A percentile compares a stretch with the other conserved stretches of the same genome.
Conservation (phyloP, 495 filamentous ascomycete genomes). For the Aspergillus egyptiacus region DNA sequence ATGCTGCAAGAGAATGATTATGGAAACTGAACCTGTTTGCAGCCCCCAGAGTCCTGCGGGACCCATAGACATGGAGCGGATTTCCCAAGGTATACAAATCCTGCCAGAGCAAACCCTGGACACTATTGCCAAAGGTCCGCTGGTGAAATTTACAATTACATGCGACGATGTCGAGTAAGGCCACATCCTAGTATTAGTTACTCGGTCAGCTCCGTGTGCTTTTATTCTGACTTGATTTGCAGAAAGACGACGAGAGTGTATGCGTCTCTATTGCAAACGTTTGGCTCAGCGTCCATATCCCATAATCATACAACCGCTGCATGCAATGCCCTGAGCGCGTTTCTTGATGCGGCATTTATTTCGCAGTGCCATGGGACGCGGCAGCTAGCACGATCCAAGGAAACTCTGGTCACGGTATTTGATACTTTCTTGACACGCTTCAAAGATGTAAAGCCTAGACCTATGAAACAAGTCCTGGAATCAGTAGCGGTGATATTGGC, state of each 20-base stretch:
- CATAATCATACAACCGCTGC: conserved; percentile 36
- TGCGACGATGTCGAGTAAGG: conserved; percentile 36
- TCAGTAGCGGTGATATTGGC: conserved; percentile 48
- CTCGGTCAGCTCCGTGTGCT: neutral
- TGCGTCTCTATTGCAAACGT: conserved; percentile 33
- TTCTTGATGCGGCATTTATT: conserved; percentile 39
- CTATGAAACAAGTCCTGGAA: conserved; percentile 66
- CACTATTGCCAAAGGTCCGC: conserved; percentile 35
- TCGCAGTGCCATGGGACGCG: conserved; percentile 31
- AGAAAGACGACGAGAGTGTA: conserved; percentile 38
- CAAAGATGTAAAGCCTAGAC: conserved; percentile 66
- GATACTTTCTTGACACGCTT: conserved; percentile 67
- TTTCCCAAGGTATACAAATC: conserved; percentile 35
- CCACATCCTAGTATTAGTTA: conserved; percentile 2
- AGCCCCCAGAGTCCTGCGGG: conserved; percentile 9
- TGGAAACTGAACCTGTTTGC: conserved; percentile 21
- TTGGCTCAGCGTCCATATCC: conserved; percentile 34
- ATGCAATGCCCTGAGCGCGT: conserved; percentile 43
- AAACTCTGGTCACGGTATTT: conserved; percentile 55
- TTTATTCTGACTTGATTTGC: conserved; percentile 16
- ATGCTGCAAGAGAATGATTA: conserved; percentile 20
- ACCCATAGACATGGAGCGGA: conserved; percentile 30
- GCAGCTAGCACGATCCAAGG: conserved; percentile 41
- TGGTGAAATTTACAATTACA: conserved; percentile 32
- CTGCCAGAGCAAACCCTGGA: conserved; percentile 32